These are phyloP conservation scores for Decorospora gaudefroyi DNA, from an alignment of 2,329 filamentous ascomycete genomes.

Conservation along the genomic window DNA sequence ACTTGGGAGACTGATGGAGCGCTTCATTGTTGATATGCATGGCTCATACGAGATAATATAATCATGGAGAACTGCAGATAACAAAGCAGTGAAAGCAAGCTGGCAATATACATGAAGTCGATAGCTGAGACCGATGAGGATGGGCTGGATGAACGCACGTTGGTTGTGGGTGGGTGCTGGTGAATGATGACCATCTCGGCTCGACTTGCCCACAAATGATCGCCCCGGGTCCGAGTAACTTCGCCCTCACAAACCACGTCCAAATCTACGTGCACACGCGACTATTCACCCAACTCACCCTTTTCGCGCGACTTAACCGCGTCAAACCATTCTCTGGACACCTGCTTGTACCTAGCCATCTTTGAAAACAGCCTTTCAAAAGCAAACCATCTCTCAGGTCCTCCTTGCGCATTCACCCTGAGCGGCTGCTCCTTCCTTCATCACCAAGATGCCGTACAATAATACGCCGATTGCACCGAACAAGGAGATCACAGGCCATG, in stretches of 20 bases:
- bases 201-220: slow-evolving; percentile 7
- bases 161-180: background rate
- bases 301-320: slow-evolving; percentile 13
- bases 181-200: slow-evolving; percentile 6
- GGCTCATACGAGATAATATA: no score
- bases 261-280: slow-evolving; percentile 13
- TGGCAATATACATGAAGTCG: no score
- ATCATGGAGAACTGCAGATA: background rate
- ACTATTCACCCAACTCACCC: background rate
- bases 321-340: slow-evolving; percentile 4
- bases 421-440: slow-evolving; percentile 4
- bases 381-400: background rate
- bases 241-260: slow-evolving; percentile 1
- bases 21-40: slow-evolving; percentile 22
- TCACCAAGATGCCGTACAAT: slow-evolving; percentile 85
- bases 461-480: slow-evolving; percentile 78
- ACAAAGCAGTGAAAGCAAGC: background rate
- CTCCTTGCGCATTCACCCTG: background rate
- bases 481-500: slow-evolving; percentile 82
- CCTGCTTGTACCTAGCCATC: background rate
- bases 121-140: background rate
- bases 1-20: slow-evolving; percentile 31
- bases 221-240: slow-evolving; percentile 8
- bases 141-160: background rate
- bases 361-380: background rate